These are phyloP conservation scores for Physaria fendleri DNA, from an alignment of 345 rosid genomes.

Conservation along the genomic window DNA sequence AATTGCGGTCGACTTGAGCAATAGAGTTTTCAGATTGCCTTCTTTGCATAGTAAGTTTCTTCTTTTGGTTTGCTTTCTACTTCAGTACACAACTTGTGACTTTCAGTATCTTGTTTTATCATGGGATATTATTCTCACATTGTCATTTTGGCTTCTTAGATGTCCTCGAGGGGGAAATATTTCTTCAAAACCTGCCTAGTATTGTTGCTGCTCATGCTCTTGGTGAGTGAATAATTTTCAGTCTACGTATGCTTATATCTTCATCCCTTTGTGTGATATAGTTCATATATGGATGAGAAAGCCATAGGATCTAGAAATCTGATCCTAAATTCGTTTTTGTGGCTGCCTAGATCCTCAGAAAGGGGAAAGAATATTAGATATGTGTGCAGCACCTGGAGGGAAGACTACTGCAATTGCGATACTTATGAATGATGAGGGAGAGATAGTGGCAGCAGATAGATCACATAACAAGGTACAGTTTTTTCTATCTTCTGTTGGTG, in stretches of 20 bases:
- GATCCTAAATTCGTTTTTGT: constrained; percentile 9
- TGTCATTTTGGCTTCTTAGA: constrained; percentile 38
- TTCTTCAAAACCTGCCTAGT: constrained; percentile 96
- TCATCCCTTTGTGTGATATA: neutral
- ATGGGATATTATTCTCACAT: constrained; percentile 1
- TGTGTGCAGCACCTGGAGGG: constrained; percentile 99
- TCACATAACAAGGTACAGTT: constrained; percentile 86
- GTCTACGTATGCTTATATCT: neutral
- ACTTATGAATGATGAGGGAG: constrained; percentile 89
- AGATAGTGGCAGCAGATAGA: constrained; percentile 85
- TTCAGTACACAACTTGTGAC: constrained; percentile 1
- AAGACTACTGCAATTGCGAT: constrained; percentile 92
- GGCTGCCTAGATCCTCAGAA: constrained; percentile 67
- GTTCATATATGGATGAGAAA: neutral
- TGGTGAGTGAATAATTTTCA: constrained; percentile 39
- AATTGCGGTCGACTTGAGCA: constrained; percentile 79
- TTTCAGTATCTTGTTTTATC: constrained; percentile 11
- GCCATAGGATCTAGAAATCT: neutral
- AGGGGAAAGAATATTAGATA: constrained; percentile 90
- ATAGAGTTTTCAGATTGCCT: constrained; percentile 66
- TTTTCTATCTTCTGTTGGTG: neutral
- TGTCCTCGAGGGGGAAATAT: constrained; percentile 91
- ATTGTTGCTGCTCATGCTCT: constrained; percentile 80
- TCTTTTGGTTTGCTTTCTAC: constrained; percentile 8
- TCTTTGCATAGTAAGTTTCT: constrained; percentile 65